Conservation (phyloP, 176 grass and related monocot species). For the Avena eriantha region DNA sequence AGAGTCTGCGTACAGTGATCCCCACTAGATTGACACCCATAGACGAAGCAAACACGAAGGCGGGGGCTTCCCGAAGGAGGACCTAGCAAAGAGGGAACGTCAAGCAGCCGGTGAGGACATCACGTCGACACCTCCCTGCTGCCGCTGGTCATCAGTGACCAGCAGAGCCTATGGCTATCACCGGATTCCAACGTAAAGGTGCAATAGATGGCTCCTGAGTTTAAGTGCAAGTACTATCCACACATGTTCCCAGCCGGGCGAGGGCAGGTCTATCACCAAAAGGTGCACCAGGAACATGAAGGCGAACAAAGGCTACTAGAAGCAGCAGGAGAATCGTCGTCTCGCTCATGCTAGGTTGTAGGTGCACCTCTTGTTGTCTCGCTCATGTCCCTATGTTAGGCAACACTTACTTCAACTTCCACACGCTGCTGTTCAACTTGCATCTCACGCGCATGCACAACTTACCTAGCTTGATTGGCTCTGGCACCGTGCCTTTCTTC, state of each 20-base stretch:
- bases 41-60: too few relatives aligned
- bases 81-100: too few relatives aligned
- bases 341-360: not conserved
- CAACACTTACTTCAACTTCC: not conserved
- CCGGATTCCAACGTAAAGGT: not conserved
- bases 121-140: too few relatives aligned
- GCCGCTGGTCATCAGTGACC: too few relatives aligned
- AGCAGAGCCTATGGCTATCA: not conserved
- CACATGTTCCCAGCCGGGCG: not conserved
- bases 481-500: not conserved
- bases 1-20: too few relatives aligned
- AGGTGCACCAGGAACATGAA: not conserved
- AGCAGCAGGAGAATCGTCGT: not conserved
- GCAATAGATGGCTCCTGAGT: not conserved
- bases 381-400: not conserved
- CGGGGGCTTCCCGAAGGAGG: too few relatives aligned
- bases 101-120: slow-evolving; percentile 15
- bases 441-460: not conserved
- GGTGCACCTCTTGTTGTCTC: not conserved
- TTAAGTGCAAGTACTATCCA: not conserved
- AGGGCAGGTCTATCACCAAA: not conserved
- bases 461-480: not conserved
- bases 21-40: too few relatives aligned
- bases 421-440: not conserved
- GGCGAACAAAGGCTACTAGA: not conserved